Evolutionary conservation across 2,329 filamentous ascomycete genomes (phyloP).

Genomic region (Diaporthe longicolla): DNA sequence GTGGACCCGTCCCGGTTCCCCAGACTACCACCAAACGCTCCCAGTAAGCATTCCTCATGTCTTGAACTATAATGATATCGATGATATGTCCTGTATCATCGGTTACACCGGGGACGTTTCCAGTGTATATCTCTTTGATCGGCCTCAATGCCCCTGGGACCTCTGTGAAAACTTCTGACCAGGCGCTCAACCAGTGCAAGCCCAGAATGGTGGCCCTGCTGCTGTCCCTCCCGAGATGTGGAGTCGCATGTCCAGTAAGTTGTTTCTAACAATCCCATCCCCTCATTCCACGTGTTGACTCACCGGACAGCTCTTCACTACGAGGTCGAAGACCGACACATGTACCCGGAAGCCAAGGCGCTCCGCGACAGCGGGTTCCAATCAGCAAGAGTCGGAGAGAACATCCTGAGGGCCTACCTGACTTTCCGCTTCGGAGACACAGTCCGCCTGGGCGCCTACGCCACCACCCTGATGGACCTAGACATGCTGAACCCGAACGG

Average conservation of each 20-base stretch:
- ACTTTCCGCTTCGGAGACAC: not conserved
- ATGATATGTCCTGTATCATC: too few relatives aligned
- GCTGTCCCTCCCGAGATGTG: not conserved
- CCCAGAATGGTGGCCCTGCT: not conserved
- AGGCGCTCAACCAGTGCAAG: not conserved
- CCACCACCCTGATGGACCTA: not conserved
- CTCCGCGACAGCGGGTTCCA: slow-evolving; percentile 13
- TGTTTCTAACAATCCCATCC: not conserved
- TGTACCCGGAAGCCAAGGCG: slow-evolving; percentile 19
- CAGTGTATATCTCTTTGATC: not conserved
- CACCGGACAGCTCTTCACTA: slow-evolving; percentile 5
- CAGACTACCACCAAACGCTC: not conserved
- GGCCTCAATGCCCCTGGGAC: not conserved
- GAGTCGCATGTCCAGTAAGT: not conserved
- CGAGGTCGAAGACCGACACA: not conserved
- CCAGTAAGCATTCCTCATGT: not conserved
- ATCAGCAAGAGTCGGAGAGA: not conserved
- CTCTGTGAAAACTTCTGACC: not conserved
- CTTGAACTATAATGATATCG: fast-evolving
- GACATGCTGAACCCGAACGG: not conserved
- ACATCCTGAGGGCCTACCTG: slow-evolving; percentile 1
- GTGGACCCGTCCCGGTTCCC: slow-evolving; percentile 1
- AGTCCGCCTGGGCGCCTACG: not conserved
- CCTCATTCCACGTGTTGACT: not conserved
- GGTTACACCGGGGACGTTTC: not conserved